Conservation (phyloP, 306 rosid genomes). For the Mimosa bimucronata region DNA sequence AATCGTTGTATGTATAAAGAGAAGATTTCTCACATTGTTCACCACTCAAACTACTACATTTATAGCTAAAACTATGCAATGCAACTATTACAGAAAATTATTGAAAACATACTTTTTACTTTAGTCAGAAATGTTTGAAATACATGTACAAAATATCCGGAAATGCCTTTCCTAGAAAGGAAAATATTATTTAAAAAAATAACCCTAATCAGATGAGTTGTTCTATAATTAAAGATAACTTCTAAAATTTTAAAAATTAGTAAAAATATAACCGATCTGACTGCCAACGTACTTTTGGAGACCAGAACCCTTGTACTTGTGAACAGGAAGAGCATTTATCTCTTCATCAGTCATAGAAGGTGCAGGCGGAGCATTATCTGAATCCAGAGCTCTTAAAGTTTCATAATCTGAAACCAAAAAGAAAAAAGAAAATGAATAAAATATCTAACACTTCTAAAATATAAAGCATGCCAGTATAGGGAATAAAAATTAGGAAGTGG, state of each 20-base stretch:
- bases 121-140: not conserved
- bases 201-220: not conserved
- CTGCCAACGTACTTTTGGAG: conserved; percentile 56
- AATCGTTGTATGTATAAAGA: not conserved
- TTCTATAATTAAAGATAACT: not conserved
- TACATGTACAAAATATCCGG: not conserved
- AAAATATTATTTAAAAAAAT: not conserved
- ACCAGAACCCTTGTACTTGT: conserved; percentile 64
- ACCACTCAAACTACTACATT: not conserved
- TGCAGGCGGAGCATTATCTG: conserved; percentile 68
- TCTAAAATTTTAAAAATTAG: not conserved
- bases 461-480: not conserved
- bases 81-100: not conserved
- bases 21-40: not conserved
- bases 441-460: conserved; percentile 4
- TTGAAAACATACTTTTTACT: not conserved
- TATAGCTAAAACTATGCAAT: not conserved
- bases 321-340: conserved; percentile 84
- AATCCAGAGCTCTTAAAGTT: conserved; percentile 77
- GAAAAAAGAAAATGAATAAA: not conserved
- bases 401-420: conserved; percentile 63
- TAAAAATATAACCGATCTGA: conserved; percentile 7
- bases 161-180: not conserved
- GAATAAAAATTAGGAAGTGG: not conserved
- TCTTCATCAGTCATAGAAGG: conserved; percentile 80